A percentile compares a stretch with the other conserved stretches of the same genome.
phyloP scores from a whole-genome alignment of 805 yeast genomes.

The Kazachstania bromeliacearum region DNA sequence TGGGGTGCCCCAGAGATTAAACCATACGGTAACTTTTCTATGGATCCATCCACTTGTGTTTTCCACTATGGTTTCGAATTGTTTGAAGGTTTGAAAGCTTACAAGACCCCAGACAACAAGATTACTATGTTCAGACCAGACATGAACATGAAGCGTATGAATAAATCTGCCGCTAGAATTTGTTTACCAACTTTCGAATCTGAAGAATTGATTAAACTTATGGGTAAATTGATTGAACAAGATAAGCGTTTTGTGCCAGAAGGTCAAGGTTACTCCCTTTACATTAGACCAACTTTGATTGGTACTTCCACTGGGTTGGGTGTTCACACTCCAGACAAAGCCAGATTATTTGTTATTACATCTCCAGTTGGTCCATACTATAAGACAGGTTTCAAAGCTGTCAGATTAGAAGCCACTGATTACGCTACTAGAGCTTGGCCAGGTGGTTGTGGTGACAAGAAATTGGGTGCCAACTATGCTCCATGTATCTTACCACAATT shows the following conservation, averaged over 20 bases:
- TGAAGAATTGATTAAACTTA: conserved; percentile 63
- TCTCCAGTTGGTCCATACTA: conserved; percentile 97
- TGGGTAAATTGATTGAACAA: conserved; percentile 63
- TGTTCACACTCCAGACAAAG: conserved; percentile 72
- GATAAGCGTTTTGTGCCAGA: conserved; percentile 77
- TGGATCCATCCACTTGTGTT: conserved; percentile 86
- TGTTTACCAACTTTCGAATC: conserved; percentile 80
- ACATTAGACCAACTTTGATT: conserved; percentile 89
- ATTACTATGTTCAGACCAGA: conserved; percentile 84
- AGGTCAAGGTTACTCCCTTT: conserved; percentile 82
- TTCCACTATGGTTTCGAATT: conserved; percentile 92
- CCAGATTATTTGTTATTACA: conserved; percentile 76
- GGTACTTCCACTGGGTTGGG: conserved; percentile 89
- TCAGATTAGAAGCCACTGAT: conserved; percentile 87
- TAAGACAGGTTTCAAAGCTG: conserved; percentile 93
- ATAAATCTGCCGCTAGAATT: conserved; percentile 78
- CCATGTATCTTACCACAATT: conserved; percentile 88
- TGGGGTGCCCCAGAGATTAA: conserved; percentile 86
- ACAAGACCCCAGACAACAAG: conserved; percentile 51
- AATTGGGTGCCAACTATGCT: conserved; percentile 96
- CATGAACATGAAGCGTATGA: conserved; percentile 87
- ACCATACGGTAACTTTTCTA: conserved; percentile 65
- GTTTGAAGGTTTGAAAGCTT: conserved; percentile 95
- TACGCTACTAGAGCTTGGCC: conserved; percentile 99
- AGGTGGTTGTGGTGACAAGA: conserved; percentile 94